A percentile compares a stretch with the other conserved stretches of the same genome.
Evolutionary conservation across 1,139 yeast species (phyloP).

Genomic region (Kurtzmaniella quercitrusa): DNA sequence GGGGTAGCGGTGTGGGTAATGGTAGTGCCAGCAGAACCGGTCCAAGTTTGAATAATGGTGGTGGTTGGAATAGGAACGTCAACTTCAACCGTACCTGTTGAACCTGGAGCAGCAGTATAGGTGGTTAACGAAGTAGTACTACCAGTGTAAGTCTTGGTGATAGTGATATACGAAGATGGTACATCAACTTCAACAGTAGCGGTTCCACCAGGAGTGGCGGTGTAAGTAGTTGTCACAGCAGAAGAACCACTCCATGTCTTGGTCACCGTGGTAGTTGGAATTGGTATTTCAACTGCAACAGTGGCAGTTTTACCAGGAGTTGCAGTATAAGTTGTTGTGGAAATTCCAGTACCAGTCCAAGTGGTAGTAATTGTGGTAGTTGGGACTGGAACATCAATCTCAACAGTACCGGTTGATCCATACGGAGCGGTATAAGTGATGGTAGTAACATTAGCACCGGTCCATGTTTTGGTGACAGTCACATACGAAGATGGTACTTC

Average conservation of each 20-base stretch:
- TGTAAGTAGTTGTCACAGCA: constrained; percentile 9
- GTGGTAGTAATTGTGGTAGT: constrained; percentile 6
- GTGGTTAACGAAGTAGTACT: constrained; percentile 1
- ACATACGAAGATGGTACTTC: constrained; percentile 12
- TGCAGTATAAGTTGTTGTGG: neutral
- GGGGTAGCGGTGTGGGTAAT: constrained; percentile 7
- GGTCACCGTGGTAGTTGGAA: constrained; percentile 4
- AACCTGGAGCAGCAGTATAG: constrained; percentile 9
- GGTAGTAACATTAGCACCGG: constrained; percentile 6
- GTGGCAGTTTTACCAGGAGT: constrained; percentile 5
- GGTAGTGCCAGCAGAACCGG: constrained; percentile 4
- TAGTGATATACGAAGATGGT: constrained; percentile 7
- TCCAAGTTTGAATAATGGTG: neutral
- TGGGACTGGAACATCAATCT: constrained; percentile 11
- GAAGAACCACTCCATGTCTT: constrained; percentile 5
- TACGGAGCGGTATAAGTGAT: constrained; percentile 13
- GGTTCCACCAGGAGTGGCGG: constrained; percentile 4
- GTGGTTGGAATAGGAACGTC: constrained; percentile 12
- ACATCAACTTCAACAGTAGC: constrained; percentile 5
- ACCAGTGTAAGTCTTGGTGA: constrained; percentile 5
- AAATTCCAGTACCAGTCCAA: neutral
- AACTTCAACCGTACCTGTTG: constrained; percentile 14
- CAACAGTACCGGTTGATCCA: constrained; percentile 11
- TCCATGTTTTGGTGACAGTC: constrained; percentile 9
- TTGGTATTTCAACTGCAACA: constrained; percentile 3